Percentiles rank a stretch among this genome's conserved stretches.
phyloP scores from a whole-genome alignment of 345 rosid species.

The Trapa incisa region DNA sequence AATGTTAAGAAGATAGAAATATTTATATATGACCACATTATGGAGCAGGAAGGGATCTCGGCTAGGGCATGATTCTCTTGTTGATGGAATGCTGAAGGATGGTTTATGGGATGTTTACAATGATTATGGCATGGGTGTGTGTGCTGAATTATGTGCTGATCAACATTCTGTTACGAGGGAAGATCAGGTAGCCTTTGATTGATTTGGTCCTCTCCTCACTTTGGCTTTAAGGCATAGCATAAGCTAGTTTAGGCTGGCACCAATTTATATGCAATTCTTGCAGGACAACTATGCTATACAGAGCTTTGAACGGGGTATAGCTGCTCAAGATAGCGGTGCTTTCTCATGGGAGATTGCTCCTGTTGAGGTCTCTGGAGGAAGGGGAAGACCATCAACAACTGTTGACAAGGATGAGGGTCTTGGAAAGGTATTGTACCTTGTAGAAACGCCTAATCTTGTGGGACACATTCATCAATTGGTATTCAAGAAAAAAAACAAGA shows the following conservation, averaged over 20 bases:
- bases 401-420: conserved; percentile 92
- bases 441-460: background rate
- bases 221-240: background rate
- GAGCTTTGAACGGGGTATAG: conserved; percentile 97
- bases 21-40: conserved; percentile 1
- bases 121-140: conserved; percentile 86
- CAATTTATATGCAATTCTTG: conserved; percentile 9
- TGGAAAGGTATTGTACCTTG: conserved; percentile 56
- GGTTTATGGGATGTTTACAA: conserved; percentile 96
- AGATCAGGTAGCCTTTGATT: conserved; percentile 45
- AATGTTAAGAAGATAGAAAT: background rate
- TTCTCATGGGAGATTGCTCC: conserved; percentile 91
- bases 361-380: conserved; percentile 93
- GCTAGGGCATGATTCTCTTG: conserved; percentile 79
- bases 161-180: conserved; percentile 60
- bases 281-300: conserved; percentile 83
- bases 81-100: conserved; percentile 95
- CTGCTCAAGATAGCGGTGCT: conserved; percentile 75
- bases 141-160: conserved; percentile 92
- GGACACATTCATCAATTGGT: background rate
- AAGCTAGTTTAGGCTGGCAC: background rate
- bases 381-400: conserved; percentile 71
- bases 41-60: conserved; percentile 86
- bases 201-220: background rate
- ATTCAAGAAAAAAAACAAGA: background rate